A percentile compares a stretch with the other conserved stretches of the same genome.
Conservation (phyloP, 495 filamentous ascomycete species). For the Rostrohypoxylon terebratum region DNA sequence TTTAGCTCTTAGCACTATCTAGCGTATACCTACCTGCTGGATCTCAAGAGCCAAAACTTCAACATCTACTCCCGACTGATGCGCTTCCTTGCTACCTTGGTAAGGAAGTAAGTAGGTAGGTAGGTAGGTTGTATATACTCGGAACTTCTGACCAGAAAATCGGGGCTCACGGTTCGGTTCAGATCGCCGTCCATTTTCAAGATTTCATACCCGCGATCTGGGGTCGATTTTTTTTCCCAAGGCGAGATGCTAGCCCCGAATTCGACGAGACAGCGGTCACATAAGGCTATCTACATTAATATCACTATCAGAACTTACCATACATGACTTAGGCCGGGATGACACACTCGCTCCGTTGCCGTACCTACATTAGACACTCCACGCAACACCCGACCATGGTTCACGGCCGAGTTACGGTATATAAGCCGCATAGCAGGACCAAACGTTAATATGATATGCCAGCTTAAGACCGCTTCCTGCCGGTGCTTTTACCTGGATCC, state of each 20-base stretch:
- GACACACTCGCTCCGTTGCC: slow-evolving; percentile 27
- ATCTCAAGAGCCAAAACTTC: slow-evolving; percentile 18
- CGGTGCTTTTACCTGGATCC: slow-evolving; percentile 39
- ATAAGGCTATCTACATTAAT: slow-evolving; percentile 35
- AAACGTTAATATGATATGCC: slow-evolving; percentile 35
- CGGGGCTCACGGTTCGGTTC: slow-evolving; percentile 35
- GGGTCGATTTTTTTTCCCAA: slow-evolving; percentile 31
- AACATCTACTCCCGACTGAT: slow-evolving; percentile 18
- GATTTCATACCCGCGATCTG: slow-evolving; percentile 40
- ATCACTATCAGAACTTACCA: slow-evolving; percentile 38
- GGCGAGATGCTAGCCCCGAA: slow-evolving; percentile 42
- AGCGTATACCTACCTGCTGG: background rate
- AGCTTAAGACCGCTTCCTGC: slow-evolving; percentile 27
- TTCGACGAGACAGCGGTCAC: slow-evolving; percentile 33
- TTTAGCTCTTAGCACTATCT: background rate
- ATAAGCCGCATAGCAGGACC: slow-evolving; percentile 39
- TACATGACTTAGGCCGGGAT: slow-evolving; percentile 26
- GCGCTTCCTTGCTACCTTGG: slow-evolving; percentile 19
- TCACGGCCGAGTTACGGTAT: slow-evolving; percentile 34
- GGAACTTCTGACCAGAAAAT: slow-evolving; percentile 31
- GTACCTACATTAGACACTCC: slow-evolving; percentile 42
- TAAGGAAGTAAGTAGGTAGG: background rate
- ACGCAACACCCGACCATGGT: slow-evolving; percentile 38
- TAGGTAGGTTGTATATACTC: background rate
- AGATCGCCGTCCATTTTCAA: slow-evolving; percentile 38